Conservation (phyloP, 192 early-diverging fungal species). For the Bifiguratus adelaidae region DNA sequence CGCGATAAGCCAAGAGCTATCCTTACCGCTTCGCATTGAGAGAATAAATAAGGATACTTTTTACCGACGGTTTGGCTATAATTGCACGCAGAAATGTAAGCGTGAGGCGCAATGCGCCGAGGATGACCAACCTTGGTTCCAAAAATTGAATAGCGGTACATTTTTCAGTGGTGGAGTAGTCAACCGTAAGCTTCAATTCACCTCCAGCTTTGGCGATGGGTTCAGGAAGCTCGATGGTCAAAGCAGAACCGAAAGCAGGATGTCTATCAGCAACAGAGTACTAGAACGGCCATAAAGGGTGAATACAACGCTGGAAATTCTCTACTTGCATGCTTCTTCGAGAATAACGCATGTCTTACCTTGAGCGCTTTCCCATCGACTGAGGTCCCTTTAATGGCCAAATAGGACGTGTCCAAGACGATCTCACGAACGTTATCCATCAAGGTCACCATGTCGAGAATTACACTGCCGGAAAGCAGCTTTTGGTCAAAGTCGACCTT, state of each 20-base stretch:
- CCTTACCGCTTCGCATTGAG: constrained; percentile 80
- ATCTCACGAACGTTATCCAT: constrained; percentile 40
- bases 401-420: constrained; percentile 60
- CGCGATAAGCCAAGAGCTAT: no score
- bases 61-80: constrained; percentile 87
- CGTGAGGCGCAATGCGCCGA: no score
- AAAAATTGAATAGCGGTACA: constrained; percentile 92
- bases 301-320: background rate
- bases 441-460: constrained; percentile 45
- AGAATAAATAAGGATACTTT: constrained; percentile 90
- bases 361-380: constrained; percentile 5
- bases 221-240: constrained; percentile 49
- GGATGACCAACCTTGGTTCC: constrained; percentile 11
- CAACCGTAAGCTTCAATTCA: constrained; percentile 47
- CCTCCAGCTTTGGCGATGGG: constrained; percentile 24
- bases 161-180: constrained; percentile 68
- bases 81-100: no score
- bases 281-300: constrained; percentile 11
- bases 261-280: constrained; percentile 40
- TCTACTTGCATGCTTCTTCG: background rate
- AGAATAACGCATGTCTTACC: constrained; percentile 3
- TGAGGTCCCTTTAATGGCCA: constrained; percentile 35
- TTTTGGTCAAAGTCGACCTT: constrained; percentile 67
- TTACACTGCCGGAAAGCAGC: constrained; percentile 53
- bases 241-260: constrained; percentile 58